These are phyloP conservation scores for Phytophthora melonis DNA, from an alignment of 352 stramenopile genomes.

Conservation along the genomic window DNA sequence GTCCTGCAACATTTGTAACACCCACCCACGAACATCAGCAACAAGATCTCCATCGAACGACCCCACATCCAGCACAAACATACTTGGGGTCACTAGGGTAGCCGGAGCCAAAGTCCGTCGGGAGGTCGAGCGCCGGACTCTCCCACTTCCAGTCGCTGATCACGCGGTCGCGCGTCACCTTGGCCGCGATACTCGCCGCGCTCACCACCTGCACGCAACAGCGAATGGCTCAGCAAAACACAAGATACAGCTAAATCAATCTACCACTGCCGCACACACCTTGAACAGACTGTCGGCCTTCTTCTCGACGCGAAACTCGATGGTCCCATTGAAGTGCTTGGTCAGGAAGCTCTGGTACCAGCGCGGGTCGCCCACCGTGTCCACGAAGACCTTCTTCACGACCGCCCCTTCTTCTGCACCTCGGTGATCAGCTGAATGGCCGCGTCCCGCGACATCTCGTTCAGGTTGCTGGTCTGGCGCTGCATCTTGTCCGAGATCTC, in stretches of 20 bases:
- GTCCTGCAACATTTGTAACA: constrained; percentile 45
- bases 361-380: constrained; percentile 94
- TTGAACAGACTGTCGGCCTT: constrained; percentile 97
- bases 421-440: constrained; percentile 95
- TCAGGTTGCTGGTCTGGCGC: constrained; percentile 90
- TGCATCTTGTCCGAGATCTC: constrained; percentile 97
- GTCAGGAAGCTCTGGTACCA: constrained; percentile 94
- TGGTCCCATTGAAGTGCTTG: constrained; percentile 88
- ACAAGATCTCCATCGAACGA: not conserved
- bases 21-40: not conserved
- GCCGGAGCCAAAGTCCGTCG: constrained; percentile 85
- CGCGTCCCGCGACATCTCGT: constrained; percentile 94
- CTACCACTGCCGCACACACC: constrained; percentile 30
- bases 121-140: constrained; percentile 63
- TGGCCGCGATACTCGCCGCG: constrained; percentile 94
- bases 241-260: not conserved
- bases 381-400: constrained; percentile 93
- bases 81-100: constrained; percentile 95
- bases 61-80: not conserved
- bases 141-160: constrained; percentile 93
- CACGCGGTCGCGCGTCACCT: constrained; percentile 93
- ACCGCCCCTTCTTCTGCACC: constrained; percentile 89
- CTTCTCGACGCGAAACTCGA: constrained; percentile 96
- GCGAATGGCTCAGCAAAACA: constrained; percentile 1
- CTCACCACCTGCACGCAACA: constrained; percentile 74